Percentiles rank a stretch among this genome's conserved stretches.
Evolutionary conservation across 768 basidiomycete genomes (phyloP).

Genomic region (Podaxis sp.): DNA sequence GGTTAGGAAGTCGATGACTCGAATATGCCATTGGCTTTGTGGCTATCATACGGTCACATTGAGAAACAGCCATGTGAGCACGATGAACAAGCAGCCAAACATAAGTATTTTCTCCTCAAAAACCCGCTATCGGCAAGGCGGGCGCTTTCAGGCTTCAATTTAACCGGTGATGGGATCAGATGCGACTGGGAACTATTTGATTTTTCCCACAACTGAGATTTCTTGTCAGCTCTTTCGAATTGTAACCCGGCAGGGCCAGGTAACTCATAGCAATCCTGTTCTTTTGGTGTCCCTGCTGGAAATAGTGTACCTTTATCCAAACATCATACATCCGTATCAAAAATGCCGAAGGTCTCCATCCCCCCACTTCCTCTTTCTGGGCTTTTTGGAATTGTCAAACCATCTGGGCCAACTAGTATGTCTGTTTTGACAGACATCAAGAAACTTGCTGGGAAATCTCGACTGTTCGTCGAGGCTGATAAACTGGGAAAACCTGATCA

Average conservation of each 20-base stretch:
- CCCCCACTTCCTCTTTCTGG: slow-evolving; percentile 65
- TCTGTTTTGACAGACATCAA: slow-evolving; percentile 82
- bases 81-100: background rate
- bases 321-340: background rate
- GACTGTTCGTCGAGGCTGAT: slow-evolving; percentile 68
- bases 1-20: background rate
- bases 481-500: slow-evolving; percentile 41
- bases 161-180: background rate
- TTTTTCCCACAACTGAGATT: background rate
- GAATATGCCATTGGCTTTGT: background rate
- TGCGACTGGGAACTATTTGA: background rate
- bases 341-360: slow-evolving; percentile 64
- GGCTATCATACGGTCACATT: background rate
- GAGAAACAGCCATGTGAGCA: background rate
- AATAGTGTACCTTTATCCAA: too few relatives aligned
- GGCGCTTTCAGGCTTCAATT: background rate
- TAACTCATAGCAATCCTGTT: too few relatives aligned
- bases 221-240: background rate
- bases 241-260: too few relatives aligned
- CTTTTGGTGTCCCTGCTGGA: too few relatives aligned
- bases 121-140: too few relatives aligned
- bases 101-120: background rate
- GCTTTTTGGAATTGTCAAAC: slow-evolving; percentile 87
- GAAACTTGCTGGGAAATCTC: slow-evolving; percentile 68
- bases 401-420: slow-evolving; percentile 93